phyloP scores from a whole-genome alignment of 164 flowering plant genomes.

The Kingdonia uniflora region DNA sequence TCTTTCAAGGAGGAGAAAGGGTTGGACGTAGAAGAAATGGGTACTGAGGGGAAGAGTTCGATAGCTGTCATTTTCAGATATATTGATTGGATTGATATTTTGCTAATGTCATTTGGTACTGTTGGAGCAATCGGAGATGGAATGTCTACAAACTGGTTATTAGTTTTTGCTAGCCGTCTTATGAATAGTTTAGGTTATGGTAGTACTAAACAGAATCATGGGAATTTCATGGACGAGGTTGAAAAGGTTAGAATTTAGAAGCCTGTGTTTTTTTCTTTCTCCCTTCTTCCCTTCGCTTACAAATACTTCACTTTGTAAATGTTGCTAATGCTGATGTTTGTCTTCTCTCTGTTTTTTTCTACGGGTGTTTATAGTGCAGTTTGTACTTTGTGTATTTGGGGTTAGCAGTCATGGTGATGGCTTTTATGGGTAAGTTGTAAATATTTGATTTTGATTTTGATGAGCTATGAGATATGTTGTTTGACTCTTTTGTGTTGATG shows the following conservation, averaged over 20 bases:
- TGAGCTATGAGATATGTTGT: background rate
- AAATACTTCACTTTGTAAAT: background rate
- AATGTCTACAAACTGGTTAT: constrained; percentile 64
- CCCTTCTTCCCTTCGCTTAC: background rate
- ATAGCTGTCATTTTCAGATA: constrained; percentile 48
- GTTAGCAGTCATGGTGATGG: constrained; percentile 61
- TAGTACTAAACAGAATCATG: constrained; percentile 21
- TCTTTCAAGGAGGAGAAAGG: constrained; percentile 10
- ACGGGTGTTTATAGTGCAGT: constrained; percentile 43
- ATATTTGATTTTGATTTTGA: background rate
- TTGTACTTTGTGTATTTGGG: constrained; percentile 79
- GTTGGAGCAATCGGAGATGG: constrained; percentile 93
- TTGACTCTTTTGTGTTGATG: constrained; percentile 4
- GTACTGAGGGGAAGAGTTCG: constrained; percentile 16
- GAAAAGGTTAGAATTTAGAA: constrained; percentile 42
- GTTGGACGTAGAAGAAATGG: constrained; percentile 9
- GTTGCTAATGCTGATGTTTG: background rate
- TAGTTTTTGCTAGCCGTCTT: constrained; percentile 61
- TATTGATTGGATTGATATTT: constrained; percentile 66
- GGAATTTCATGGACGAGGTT: constrained; percentile 63
- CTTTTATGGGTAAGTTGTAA: constrained; percentile 70
- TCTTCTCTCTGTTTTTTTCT: background rate
- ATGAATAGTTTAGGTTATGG: constrained; percentile 82
- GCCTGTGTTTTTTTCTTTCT: background rate
- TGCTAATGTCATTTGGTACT: constrained; percentile 79